Evolutionary conservation across 129 eudicot genomes (phyloP).

Genomic region (Silybum marianum): DNA sequence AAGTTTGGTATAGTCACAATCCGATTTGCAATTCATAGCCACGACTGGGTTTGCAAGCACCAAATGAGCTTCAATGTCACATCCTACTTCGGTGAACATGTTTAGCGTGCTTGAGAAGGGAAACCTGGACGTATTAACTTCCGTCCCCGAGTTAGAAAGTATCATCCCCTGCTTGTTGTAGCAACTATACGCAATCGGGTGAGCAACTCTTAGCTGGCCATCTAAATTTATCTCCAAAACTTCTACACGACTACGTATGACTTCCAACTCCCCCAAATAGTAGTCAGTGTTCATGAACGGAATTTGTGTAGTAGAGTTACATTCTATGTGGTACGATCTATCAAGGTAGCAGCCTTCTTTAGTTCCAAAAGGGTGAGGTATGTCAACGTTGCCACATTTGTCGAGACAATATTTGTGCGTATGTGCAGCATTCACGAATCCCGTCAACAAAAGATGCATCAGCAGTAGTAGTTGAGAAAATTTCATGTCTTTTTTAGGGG

Average conservation of each 20-base stretch:
- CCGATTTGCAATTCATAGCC: neutral
- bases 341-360: slow-evolving; percentile 23
- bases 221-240: slow-evolving; percentile 13
- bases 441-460: neutral
- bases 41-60: too few relatives aligned
- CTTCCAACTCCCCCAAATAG: neutral
- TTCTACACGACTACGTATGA: neutral
- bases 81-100: slow-evolving; percentile 18
- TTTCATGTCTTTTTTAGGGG: slow-evolving; percentile 11
- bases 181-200: slow-evolving; percentile 26
- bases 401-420: neutral
- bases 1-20: neutral
- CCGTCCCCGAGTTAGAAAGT: neutral
- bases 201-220: slow-evolving; percentile 26
- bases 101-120: slow-evolving; percentile 27
- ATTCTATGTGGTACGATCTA: slow-evolving; percentile 21
- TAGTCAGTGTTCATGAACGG: neutral
- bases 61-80: slow-evolving; percentile 1
- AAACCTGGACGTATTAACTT: slow-evolving; percentile 8
- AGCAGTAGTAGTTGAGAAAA: neutral
- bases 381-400: slow-evolving; percentile 36
- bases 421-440: neutral
- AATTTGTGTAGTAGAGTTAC: slow-evolving; percentile 16
- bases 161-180: neutral
- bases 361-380: slow-evolving; percentile 34